Evolutionary conservation across 768 basidiomycete genomes (phyloP).

Genomic region (Psilocybe azurescens): DNA sequence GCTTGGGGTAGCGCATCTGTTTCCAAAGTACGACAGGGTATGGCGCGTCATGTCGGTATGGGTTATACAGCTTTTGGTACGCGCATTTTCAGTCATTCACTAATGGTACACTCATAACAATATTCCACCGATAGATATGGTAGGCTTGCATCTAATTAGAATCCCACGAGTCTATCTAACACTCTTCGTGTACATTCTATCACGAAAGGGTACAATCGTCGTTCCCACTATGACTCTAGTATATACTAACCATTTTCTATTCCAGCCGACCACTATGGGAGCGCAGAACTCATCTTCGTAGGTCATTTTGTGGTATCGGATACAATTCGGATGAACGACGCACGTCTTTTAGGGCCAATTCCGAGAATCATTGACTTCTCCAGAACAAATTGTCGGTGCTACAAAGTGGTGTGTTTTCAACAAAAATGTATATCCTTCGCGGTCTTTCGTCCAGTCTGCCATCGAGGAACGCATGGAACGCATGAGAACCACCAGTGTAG

Average conservation of each 20-base stretch:
- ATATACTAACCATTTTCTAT: neutral
- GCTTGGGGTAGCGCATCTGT: conserved; percentile 84
- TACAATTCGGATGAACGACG: neutral
- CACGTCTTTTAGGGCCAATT: conserved; percentile 67
- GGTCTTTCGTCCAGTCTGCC: conserved; percentile 61
- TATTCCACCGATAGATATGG: conserved; percentile 38
- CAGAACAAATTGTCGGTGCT: conserved; percentile 62
- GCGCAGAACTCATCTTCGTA: conserved; percentile 83
- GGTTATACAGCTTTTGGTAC: conserved; percentile 72
- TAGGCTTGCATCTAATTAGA: conserved; percentile 21
- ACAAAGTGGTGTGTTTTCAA: conserved; percentile 91
- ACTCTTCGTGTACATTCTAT: neutral
- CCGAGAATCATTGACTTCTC: conserved; percentile 46
- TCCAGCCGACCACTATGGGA: conserved; percentile 86
- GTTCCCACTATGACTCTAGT: neutral
- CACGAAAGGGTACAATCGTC: neutral
- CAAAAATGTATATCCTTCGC: conserved; percentile 52
- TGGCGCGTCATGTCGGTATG: conserved; percentile 64
- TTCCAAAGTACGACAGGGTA: conserved; percentile 66
- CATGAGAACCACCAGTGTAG: conserved; percentile 63
- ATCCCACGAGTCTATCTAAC: neutral
- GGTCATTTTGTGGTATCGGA: conserved; percentile 26
- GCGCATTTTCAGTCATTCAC: conserved; percentile 5
- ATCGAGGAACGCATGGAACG: conserved; percentile 74
- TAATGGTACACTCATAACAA: neutral